phyloP scores from a whole-genome alignment of 345 rosid species.

The Eucalyptus cloeziana region DNA sequence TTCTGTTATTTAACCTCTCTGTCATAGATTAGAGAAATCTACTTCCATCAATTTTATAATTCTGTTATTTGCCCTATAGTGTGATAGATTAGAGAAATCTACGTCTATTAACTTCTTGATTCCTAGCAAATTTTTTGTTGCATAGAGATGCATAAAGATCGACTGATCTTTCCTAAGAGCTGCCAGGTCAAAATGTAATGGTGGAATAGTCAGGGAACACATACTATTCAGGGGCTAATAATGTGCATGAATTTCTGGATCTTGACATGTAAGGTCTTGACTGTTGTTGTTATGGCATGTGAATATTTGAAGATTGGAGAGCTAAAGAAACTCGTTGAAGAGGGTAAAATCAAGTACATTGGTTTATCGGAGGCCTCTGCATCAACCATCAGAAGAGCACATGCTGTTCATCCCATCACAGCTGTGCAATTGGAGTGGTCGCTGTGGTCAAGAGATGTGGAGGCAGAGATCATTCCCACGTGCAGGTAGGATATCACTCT shows the following conservation, averaged over 20 bases:
- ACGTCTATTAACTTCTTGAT: not conserved
- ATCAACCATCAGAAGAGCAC: constrained; percentile 71
- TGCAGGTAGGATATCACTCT: not conserved
- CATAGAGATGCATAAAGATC: not conserved
- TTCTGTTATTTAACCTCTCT: not conserved
- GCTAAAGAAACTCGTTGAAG: constrained; percentile 6
- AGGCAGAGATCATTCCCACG: constrained; percentile 48
- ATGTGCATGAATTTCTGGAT: not conserved
- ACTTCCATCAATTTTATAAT: not conserved
- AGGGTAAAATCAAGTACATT: constrained; percentile 69
- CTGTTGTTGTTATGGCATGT: not conserved
- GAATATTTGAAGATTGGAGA: not conserved
- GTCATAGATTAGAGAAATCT: not conserved
- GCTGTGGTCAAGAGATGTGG: constrained; percentile 72
- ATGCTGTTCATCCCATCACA: constrained; percentile 65
- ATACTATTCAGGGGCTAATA: not conserved
- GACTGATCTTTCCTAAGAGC: not conserved
- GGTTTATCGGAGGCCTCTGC: constrained; percentile 81
- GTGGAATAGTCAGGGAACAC: not conserved
- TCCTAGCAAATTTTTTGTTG: not conserved
- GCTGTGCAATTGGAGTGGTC: constrained; percentile 84
- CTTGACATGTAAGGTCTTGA: not conserved
- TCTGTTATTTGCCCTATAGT: not conserved
- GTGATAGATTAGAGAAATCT: not conserved
- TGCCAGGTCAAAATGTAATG: not conserved